Conservation (phyloP, 1,284 basidiomycete genomes). For the Lentinula novae-zelandiae region DNA sequence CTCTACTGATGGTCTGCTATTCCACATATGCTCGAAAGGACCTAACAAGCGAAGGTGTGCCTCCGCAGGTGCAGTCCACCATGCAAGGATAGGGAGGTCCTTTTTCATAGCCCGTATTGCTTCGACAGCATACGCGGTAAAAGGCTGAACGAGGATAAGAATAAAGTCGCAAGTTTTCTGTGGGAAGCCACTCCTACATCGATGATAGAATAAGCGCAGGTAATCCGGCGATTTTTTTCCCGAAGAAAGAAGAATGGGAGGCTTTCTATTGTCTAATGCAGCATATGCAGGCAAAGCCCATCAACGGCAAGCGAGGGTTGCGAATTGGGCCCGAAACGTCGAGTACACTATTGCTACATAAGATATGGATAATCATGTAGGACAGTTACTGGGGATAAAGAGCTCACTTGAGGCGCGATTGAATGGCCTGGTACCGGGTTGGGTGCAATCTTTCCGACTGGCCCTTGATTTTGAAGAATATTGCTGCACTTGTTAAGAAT, state of each 20-base stretch:
- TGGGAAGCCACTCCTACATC: not conserved
- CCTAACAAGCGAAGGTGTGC: conserved; percentile 2
- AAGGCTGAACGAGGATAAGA: conserved; percentile 1
- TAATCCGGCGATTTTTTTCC: not conserved
- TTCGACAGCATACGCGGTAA: conserved; percentile 6
- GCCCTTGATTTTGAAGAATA: not conserved
- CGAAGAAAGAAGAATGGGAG: conserved; percentile 3
- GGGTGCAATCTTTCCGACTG: not conserved
- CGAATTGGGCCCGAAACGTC: not conserved
- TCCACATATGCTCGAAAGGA: not conserved
- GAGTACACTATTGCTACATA: not conserved
- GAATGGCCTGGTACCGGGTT: not conserved
- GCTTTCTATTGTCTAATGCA: not conserved
- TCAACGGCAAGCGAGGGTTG: not conserved
- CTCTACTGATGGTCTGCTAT: not conserved
- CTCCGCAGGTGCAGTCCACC: conserved; percentile 7
- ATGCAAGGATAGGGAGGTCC: conserved; percentile 1
- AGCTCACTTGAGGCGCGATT: not conserved
- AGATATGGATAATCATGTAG: too few relatives aligned
- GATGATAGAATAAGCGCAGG: not conserved
- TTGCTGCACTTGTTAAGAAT: not conserved
- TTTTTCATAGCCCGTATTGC: not conserved
- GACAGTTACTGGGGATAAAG: not conserved
- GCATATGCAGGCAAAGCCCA: conserved; percentile 1
- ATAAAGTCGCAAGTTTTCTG: too few relatives aligned